A percentile compares a stretch with the other conserved stretches of the same genome.
Evolutionary conservation across 352 stramenopile genomes (phyloP).

Genomic region (Globisporangium spinosum): DNA sequence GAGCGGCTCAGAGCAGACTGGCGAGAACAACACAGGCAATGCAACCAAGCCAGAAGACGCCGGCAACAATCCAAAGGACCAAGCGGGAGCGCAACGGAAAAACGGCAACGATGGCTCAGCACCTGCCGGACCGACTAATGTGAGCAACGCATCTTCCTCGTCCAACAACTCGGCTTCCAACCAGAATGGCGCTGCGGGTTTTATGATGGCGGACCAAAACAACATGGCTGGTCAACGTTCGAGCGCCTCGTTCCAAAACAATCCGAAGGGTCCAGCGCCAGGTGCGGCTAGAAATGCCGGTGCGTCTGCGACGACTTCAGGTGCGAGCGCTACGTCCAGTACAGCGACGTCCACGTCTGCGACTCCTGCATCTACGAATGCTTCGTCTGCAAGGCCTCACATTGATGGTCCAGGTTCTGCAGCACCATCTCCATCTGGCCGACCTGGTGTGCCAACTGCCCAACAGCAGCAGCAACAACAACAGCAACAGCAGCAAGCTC

Average conservation of each 20-base stretch:
- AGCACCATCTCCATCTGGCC: conserved; percentile 20
- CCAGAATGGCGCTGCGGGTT: conserved; percentile 9
- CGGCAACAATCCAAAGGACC: conserved; percentile 24
- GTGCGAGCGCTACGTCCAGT: conserved; percentile 17
- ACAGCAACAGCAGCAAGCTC: conserved; percentile 5
- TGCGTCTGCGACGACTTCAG: conserved; percentile 16
- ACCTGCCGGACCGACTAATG: conserved; percentile 19
- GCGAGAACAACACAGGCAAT: conserved; percentile 30
- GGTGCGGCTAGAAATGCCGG: conserved; percentile 10
- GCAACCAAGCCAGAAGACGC: conserved; percentile 28
- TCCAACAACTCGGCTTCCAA: conserved; percentile 13
- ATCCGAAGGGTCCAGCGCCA: conserved; percentile 1
- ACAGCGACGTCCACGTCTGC: conserved; percentile 20
- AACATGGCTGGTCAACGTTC: conserved; percentile 10
- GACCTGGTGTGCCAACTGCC: conserved; percentile 25
- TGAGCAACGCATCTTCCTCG: neutral
- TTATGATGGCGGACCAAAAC: conserved; percentile 22
- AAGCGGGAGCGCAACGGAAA: conserved; percentile 24
- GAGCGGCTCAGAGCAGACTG: conserved; percentile 28
- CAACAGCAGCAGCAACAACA: conserved; percentile 2
- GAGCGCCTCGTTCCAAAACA: conserved; percentile 15
- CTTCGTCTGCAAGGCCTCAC: conserved; percentile 66
- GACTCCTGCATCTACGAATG: conserved; percentile 33
- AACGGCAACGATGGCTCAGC: conserved; percentile 17
- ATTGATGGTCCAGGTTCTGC: conserved; percentile 38